Conservation (phyloP, 2,329 filamentous ascomycete species). For the Pestalotiopsis sp. region DNA sequence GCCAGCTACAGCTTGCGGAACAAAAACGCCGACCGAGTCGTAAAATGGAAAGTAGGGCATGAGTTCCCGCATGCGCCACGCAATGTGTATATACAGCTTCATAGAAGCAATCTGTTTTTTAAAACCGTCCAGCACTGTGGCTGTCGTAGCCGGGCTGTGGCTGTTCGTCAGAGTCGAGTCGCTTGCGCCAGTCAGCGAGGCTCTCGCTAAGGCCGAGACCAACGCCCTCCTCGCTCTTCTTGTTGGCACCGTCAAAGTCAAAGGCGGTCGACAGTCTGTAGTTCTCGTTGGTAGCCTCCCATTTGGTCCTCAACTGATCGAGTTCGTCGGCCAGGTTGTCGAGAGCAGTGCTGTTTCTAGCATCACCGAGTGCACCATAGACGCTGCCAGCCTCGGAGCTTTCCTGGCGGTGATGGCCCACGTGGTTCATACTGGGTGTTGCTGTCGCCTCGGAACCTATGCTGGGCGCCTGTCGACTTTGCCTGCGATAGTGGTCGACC, state of each 20-base stretch:
- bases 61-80: background rate
- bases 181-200: conserved; percentile 78
- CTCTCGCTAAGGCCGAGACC: conserved; percentile 67
- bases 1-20: background rate
- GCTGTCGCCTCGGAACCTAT: conserved; percentile 47
- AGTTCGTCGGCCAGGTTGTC: conserved; percentile 92
- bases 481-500: conserved; percentile 92
- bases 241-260: conserved; percentile 69
- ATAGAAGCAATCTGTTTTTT: conserved; percentile 29
- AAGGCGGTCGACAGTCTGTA: conserved; percentile 90
- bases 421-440: conserved; percentile 32
- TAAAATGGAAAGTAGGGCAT: conserved; percentile 4
- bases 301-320: conserved; percentile 85
- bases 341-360: conserved; percentile 68
- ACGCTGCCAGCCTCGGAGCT: conserved; percentile 65
- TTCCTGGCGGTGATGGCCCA: conserved; percentile 53
- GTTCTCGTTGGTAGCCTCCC: conserved; percentile 95
- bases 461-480: conserved; percentile 60
- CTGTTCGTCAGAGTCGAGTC: conserved; percentile 65
- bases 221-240: conserved; percentile 47
- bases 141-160: conserved; percentile 11
- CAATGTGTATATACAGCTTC: conserved; percentile 1
- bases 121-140: conserved; percentile 2
- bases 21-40: conserved; percentile 4
- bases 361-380: conserved; percentile 60